phyloP scores from a whole-genome alignment of 2,329 filamentous ascomycete genomes.

The Bertia moriformis region DNA sequence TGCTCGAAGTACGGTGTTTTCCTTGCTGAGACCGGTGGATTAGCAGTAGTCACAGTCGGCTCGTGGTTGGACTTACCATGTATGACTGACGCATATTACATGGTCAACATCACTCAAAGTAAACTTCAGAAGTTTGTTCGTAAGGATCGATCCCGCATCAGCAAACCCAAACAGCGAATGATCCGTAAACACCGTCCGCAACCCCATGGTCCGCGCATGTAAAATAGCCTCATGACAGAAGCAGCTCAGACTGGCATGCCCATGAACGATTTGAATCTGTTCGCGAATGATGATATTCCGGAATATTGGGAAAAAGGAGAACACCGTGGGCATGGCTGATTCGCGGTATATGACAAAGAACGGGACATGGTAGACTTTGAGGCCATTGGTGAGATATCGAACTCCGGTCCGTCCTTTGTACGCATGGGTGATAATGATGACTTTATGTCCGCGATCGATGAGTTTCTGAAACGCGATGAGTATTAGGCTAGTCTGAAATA shows the following conservation, averaged over 20 bases:
- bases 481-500: background rate
- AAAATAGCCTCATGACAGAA: slow-evolving; percentile 89
- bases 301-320: slow-evolving; percentile 97
- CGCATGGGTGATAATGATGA: slow-evolving; percentile 91
- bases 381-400: slow-evolving; percentile 87
- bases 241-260: slow-evolving; percentile 86
- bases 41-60: slow-evolving; percentile 10
- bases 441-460: slow-evolving; percentile 92
- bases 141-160: slow-evolving; percentile 86
- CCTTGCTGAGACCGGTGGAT: slow-evolving; percentile 53
- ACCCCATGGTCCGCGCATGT: slow-evolving; percentile 87
- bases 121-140: slow-evolving; percentile 95
- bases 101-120: slow-evolving; percentile 92
- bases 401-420: slow-evolving; percentile 84
- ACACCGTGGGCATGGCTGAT: slow-evolving; percentile 87
- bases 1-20: slow-evolving; percentile 89
- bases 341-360: slow-evolving; percentile 93
- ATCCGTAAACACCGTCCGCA: slow-evolving; percentile 92
- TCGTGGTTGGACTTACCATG: slow-evolving; percentile 46
- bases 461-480: slow-evolving; percentile 64
- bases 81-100: slow-evolving; percentile 96
- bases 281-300: slow-evolving; percentile 91
- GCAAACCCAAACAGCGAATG: slow-evolving; percentile 96
- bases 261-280: slow-evolving; percentile 91
- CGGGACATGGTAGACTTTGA: slow-evolving; percentile 96